Evolutionary conservation across 1,139 yeast species (phyloP).

Genomic region (Debaryomyces subglobosus): DNA sequence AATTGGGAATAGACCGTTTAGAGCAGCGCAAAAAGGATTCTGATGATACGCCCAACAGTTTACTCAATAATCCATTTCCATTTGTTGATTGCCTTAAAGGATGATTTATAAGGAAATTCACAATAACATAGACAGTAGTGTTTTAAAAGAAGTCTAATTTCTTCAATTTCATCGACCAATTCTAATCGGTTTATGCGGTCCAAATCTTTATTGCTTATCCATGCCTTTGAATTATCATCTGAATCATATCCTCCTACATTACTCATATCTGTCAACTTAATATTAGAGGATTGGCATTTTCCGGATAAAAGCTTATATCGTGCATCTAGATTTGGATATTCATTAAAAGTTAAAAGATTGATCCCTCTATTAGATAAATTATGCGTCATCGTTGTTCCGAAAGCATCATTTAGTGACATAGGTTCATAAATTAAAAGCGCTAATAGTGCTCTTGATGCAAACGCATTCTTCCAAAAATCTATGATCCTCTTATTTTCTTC

Average conservation of each 20-base stretch:
- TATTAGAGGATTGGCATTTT: conserved; percentile 24
- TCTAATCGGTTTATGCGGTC: conserved; percentile 65
- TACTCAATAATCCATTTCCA: conserved; percentile 11
- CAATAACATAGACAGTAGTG: conserved; percentile 65
- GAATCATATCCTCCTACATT: conserved; percentile 55
- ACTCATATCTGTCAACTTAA: conserved; percentile 57
- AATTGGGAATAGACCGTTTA: too few relatives aligned
- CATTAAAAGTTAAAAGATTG: conserved; percentile 57
- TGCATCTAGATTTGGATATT: conserved; percentile 46
- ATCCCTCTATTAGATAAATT: conserved; percentile 75
- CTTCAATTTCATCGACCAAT: conserved; percentile 88
- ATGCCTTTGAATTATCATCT: conserved; percentile 20
- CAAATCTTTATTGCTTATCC: conserved; percentile 54
- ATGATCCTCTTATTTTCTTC: conserved; percentile 57
- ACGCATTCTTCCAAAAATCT: conserved; percentile 32
- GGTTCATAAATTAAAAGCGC: conserved; percentile 80
- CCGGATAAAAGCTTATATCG: conserved; percentile 36
- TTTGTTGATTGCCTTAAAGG: conserved; percentile 9
- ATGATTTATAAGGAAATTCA: conserved; percentile 14
- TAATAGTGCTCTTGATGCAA: conserved; percentile 24
- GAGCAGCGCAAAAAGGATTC: not conserved
- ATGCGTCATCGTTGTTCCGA: conserved; percentile 80
- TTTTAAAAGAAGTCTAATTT: conserved; percentile 66
- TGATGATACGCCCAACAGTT: not conserved
- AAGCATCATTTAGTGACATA: conserved; percentile 69